Percentiles rank a stretch among this genome's conserved stretches.
These are phyloP conservation scores for Colletotrichum trifolii DNA, from an alignment of 2,329 filamentous ascomycete genomes.

Conservation along the genomic window DNA sequence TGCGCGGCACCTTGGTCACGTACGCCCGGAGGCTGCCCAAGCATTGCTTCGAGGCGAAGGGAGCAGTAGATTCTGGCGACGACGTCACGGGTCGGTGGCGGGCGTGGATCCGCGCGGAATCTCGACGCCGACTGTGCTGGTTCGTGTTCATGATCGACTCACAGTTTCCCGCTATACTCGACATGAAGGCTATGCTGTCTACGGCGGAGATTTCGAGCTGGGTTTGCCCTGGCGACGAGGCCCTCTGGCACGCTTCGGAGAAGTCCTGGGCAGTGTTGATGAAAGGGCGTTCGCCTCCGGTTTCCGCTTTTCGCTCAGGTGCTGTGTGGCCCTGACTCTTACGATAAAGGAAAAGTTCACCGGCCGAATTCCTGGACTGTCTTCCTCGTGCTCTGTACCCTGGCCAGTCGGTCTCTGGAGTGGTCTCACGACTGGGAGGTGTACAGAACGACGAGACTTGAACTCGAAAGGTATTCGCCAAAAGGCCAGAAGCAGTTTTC, in stretches of 20 bases:
- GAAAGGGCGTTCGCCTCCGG: not conserved
- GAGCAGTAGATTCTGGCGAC: not conserved
- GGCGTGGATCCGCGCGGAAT: slow-evolving; percentile 3
- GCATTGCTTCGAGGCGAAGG: not conserved
- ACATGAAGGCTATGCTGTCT: slow-evolving; percentile 21
- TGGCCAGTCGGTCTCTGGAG: slow-evolving; percentile 15
- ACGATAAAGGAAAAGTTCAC: not conserved
- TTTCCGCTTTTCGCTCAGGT: too few species aligned
- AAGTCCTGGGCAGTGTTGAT: not conserved
- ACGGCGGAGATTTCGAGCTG: slow-evolving; percentile 10
- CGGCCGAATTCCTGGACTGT: not conserved
- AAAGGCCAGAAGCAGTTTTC: not conserved
- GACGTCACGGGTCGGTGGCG: not conserved
- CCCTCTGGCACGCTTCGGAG: slow-evolving; percentile 3
- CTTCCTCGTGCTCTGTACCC: slow-evolving; percentile 3
- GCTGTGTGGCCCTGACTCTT: not conserved
- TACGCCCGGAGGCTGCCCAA: slow-evolving; percentile 7
- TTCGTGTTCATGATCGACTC: slow-evolving; percentile 25
- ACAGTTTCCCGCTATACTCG: slow-evolving; percentile 19
- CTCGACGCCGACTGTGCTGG: slow-evolving; percentile 10
- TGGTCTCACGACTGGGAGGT: slow-evolving; percentile 19
- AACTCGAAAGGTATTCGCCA: not conserved
- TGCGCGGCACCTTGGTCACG: slow-evolving; percentile 16
- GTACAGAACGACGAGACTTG: not conserved
- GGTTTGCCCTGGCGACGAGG: slow-evolving; percentile 14